Evolutionary conservation across 805 yeast genomes (phyloP), one percentile per base, ranked within the genome.

Genomic region (Cephaloascus albidus): DNA sequence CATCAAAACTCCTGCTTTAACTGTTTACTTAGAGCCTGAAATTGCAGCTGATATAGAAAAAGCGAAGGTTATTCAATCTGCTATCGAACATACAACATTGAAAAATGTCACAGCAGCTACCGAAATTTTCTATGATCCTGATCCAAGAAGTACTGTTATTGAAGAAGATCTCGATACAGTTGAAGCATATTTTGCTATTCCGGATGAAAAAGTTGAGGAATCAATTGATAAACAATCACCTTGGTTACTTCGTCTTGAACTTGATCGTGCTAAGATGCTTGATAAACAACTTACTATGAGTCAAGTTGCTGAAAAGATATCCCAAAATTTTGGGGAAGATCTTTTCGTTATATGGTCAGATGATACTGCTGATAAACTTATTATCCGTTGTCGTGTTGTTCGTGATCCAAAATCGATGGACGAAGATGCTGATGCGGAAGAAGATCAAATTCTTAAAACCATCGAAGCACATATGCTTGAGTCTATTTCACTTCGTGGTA

Each of bases 1-100:
- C 54, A 89, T 93, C 73, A 93, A 90, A 66, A 93, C 99, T n/a
- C 99, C 99, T n/a, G 94, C 96, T 12, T 71, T 90, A 57, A 88
- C 96, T 8, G 96, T 90, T n/a, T 93, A 89, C 58, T 68, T 93
- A 58, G 73, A 85, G 36, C 79, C 81, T 4, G 90, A 78, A 33
- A 73, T 81, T 45, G 89, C 96, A 4, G 72, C 76, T 36, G 96
- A 93, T 52, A 90, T 89, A 61, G 97, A 89, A 59, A 79, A 72
- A 62, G 97, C 99, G 10, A 93, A 93, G 69, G 81, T 82, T 35
- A 86, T 93, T 35, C 96, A 95, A 68, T 85, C 97, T 43, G 94
- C 96, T 0, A 90, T 93, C 55, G 97, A 93, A 60, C 97, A 93
- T 52, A 93, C 99, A 1, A 85, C 95, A 1, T 69, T 93, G 61